Base-by-base conservation (phyloP, 2,329 filamentous ascomycete species). In the Xylogone sp. region DNA sequence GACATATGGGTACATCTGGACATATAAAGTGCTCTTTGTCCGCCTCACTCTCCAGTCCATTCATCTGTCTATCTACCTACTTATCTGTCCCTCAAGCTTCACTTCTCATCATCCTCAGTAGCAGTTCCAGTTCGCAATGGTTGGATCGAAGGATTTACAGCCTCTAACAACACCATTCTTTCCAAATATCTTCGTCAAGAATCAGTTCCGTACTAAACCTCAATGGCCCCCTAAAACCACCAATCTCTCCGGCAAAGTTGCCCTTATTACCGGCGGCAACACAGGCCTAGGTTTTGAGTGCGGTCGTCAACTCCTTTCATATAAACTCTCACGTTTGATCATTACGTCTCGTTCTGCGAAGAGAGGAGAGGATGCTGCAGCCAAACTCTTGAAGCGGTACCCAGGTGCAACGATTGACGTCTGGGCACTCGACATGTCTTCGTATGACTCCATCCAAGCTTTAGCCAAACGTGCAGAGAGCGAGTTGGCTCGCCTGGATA, bases 261-360 rank as follows among this genome's bases (percentile, higher is more conserved):
- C 71, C 43, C 72, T 80, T 43, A 62, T 81, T 21, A 78, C 76
- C 0, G 78, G 77, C 2, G 60, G 67, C 24, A 80, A 77, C 52
- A 64, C 59, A 1, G 77, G 78, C 0, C 61, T 81, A 0, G 77
- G 78, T 0, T 66, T 74, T 16, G 71, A 74, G 48, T 58, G 68
- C 1, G 62, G 68, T 7, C 59, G 61, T 0, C 71, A 73, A 22
- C 63, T 79, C 21, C 64, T 78, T 2, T 55, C 60, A 0, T 56
- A 72, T 8, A 61, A 64, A 1, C 63, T 78, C 12, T 69, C 68
- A 2, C 69, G 66, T 20, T 62, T 81, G 9, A 70, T 81, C 51
- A 61, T 80, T 3, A 75, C 70, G 4, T 75, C 77, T 1, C 75
- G 78, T 2, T 73, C 68, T 2, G 27, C 54, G 0, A 53, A 62